Conservation (phyloP, 164 flowering plant genomes). For the Brasenia schreberi region DNA sequence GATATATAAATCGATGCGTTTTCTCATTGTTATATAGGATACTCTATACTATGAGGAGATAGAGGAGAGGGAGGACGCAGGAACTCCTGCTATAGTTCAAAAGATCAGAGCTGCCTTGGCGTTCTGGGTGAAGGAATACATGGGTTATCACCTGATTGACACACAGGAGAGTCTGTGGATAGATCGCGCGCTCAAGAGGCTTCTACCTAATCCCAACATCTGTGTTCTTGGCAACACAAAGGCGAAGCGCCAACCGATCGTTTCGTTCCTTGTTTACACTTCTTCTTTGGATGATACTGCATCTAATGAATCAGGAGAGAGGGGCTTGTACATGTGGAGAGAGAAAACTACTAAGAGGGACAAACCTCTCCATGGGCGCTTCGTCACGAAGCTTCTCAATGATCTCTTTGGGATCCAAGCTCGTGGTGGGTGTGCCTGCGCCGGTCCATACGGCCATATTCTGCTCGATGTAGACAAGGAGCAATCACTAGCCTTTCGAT, state of each 20-base stretch:
- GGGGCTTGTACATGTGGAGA: conserved; percentile 23
- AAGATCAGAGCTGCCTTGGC: conserved; percentile 60
- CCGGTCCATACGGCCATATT: conserved; percentile 71
- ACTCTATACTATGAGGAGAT: conserved; percentile 54
- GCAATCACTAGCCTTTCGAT: conserved; percentile 29
- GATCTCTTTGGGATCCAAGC: conserved; percentile 89
- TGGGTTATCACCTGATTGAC: conserved; percentile 43
- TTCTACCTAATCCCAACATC: conserved; percentile 42
- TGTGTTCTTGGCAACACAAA: conserved; percentile 45
- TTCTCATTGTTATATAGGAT: conserved; percentile 24
- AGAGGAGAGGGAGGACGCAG: conserved; percentile 78
- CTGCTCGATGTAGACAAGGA: conserved; percentile 36
- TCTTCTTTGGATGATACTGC: conserved; percentile 9
- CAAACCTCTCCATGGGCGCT: conserved; percentile 70
- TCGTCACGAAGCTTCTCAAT: conserved; percentile 65
- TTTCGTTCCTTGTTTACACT: conserved; percentile 59
- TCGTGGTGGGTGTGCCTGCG: conserved; percentile 87
- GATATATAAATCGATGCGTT: not conserved
- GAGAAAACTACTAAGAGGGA: conserved; percentile 30
- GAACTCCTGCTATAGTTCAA: conserved; percentile 68
- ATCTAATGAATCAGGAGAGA: not conserved
- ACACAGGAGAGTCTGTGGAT: conserved; percentile 26
- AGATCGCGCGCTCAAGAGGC: conserved; percentile 39
- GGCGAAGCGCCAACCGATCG: conserved; percentile 40
- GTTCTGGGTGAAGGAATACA: conserved; percentile 78